Evolutionary conservation across 2,329 filamentous ascomycete genomes (phyloP).

Genomic region (Ophiocordyceps camponoti-rufipedis): DNA sequence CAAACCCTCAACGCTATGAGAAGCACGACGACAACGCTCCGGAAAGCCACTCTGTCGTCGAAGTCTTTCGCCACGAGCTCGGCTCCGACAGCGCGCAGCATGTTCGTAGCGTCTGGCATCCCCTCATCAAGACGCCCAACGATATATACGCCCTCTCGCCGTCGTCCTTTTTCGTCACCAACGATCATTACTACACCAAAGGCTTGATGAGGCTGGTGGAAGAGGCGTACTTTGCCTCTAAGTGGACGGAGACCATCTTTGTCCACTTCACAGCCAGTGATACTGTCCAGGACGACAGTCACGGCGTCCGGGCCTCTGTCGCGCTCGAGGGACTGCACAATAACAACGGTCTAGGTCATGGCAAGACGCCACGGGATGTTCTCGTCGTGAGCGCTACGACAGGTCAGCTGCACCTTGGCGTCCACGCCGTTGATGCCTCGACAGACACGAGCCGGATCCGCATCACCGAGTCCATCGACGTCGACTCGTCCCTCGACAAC

Average conservation of each 20-base stretch:
- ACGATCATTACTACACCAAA: conserved; percentile 36
- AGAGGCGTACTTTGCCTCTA: conserved; percentile 18
- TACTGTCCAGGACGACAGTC: conserved; percentile 7
- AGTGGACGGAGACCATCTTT: conserved; percentile 31
- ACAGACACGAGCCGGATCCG: conserved; percentile 4
- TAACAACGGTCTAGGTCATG: conserved; percentile 38
- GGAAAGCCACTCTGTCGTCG: conserved; percentile 32
- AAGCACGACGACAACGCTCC: conserved; percentile 8
- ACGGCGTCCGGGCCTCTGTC: conserved; percentile 22
- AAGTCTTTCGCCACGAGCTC: conserved; percentile 36
- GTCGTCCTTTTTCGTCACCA: conserved; percentile 36
- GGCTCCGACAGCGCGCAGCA: conserved; percentile 22
- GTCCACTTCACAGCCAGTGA: conserved; percentile 16
- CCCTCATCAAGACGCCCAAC: conserved; percentile 37
- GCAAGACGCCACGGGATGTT: conserved; percentile 20
- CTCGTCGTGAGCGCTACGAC: conserved; percentile 22
- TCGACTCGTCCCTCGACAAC: conserved; percentile 34
- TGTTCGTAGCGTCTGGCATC: conserved; percentile 32
- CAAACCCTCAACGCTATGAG: conserved; percentile 22
- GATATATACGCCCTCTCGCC: conserved; percentile 31
- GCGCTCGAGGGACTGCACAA: conserved; percentile 28
- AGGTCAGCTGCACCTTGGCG: conserved; percentile 26
- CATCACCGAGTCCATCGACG: conserved; percentile 21
- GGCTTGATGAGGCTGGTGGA: conserved; percentile 29
- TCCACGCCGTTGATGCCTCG: conserved; percentile 4